Percentiles rank a stretch among this genome's conserved stretches.
phyloP scores from a whole-genome alignment of 2,329 filamentous ascomycete species.

The Exophiala sideris region DNA sequence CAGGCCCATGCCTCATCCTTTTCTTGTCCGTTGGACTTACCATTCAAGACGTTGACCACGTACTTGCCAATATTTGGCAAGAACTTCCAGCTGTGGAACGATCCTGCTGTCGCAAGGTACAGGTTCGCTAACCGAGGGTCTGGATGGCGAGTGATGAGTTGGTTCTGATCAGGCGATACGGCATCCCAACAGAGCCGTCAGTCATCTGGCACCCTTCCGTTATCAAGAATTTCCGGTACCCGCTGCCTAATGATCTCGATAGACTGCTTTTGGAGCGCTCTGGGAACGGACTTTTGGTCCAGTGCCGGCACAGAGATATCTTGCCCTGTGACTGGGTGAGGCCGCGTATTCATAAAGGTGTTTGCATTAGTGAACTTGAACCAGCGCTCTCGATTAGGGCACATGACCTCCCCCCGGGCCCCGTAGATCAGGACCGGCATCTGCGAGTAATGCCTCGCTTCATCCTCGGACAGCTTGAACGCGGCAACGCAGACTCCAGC shows the following conservation, averaged over 20 bases:
- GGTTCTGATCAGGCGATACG: conserved; percentile 61
- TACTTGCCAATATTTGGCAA: conserved; percentile 62
- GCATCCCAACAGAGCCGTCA: conserved; percentile 58
- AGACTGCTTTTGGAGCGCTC: conserved; percentile 44
- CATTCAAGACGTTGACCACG: conserved; percentile 33
- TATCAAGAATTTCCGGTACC: conserved; percentile 33
- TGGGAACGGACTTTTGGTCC: conserved; percentile 43
- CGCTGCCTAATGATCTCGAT: conserved; percentile 26
- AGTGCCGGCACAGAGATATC: conserved; percentile 50
- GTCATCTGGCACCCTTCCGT: conserved; percentile 36
- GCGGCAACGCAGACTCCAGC: conserved; percentile 60
- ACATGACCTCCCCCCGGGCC: conserved; percentile 46
- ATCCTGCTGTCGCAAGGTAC: conserved; percentile 61
- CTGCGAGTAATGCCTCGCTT: conserved; percentile 47
- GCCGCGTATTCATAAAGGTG: conserved; percentile 55
- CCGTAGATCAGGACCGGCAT: conserved; percentile 56
- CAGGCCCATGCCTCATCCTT: conserved; percentile 44
- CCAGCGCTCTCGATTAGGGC: conserved; percentile 47
- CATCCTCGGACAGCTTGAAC: conserved; percentile 50
- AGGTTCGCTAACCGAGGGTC: conserved; percentile 47
- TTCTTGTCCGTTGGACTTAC: conserved; percentile 27
- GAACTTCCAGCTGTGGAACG: conserved; percentile 65
- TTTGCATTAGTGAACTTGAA: conserved; percentile 62
- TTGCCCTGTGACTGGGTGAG: conserved; percentile 47
- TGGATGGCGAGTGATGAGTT: conserved; percentile 54